Evolutionary conservation across 345 rosid species (phyloP), one percentile per base, ranked within the genome.

Genomic region (Boechera retrofracta): DNA sequence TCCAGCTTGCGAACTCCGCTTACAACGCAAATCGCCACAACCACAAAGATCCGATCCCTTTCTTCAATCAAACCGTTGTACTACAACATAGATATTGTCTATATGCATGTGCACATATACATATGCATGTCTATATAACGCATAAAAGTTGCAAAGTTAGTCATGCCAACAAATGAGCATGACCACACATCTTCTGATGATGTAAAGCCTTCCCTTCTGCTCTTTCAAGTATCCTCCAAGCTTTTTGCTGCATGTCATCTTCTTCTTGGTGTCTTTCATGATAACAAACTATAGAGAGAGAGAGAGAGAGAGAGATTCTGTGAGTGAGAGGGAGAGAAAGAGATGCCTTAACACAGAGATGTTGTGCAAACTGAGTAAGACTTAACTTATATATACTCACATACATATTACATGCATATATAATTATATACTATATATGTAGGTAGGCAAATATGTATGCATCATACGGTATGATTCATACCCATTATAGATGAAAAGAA

Each of bases 111-210:
- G 67, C 36, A 60, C 47, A 61, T 21, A 21, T 18, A 51, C 5
- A 54, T 5, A 49, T 49, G 54, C 54, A 7, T 49, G 54, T 18
- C 3, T 2, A 49, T 18, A 18, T 16, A 38, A 38, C 29, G 2
- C 65, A 60, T 60, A 64, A 51, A 51, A 31, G 47, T 29, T 62
- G 35, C 63, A 73, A 21, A 60, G 28, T 59, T 68, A 91, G 80
- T 89, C 97, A 72, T 85, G 91, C 94, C 94, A 89, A 51, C 97
- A 91, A 56, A 91, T 81, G 61, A 91, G 94, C 87, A 91, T 89
- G 72, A 88, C 91, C 21, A 91, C 87, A 78, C 94, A 91, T 84
- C 90, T 83, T 69, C 86, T 83, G 33, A 91, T 87, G 52, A 91
- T 89, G 81, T 91, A 91, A 51, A 91, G 83, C 73, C 93, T 87